Conservation (phyloP, 2,329 filamentous ascomycete species). For the Huntiella moniliformis region DNA sequence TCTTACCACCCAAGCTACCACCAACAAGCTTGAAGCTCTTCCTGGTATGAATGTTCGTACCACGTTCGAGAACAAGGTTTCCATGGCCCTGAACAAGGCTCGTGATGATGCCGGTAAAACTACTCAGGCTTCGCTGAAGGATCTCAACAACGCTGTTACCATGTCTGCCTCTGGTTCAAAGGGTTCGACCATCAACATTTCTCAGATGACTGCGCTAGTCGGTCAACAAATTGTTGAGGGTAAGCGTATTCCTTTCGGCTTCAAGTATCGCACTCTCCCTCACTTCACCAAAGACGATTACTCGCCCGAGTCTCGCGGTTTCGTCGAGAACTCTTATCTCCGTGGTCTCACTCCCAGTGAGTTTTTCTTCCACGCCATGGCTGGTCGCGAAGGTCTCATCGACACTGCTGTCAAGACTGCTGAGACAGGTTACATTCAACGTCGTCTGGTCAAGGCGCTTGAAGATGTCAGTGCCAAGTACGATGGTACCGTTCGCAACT, state of each 20-base stretch:
- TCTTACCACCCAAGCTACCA: slow-evolving; percentile 61
- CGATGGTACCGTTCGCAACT: slow-evolving; percentile 93
- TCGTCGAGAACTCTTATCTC: slow-evolving; percentile 96
- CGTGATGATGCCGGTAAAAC: slow-evolving; percentile 91
- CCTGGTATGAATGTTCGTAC: slow-evolving; percentile 98
- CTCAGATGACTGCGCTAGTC: slow-evolving; percentile 96
- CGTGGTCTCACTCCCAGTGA: slow-evolving; percentile 87
- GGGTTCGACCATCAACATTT: slow-evolving; percentile 97
- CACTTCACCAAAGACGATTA: slow-evolving; percentile 99
- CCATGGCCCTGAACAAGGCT: slow-evolving; percentile 79
- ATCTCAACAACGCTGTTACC: slow-evolving; percentile 87
- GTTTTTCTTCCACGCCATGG: slow-evolving; percentile 99
- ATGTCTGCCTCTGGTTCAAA: slow-evolving; percentile 97
- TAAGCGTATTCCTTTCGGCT: slow-evolving; percentile 96
- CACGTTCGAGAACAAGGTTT: slow-evolving; percentile 95
- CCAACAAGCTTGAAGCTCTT: slow-evolving; percentile 73
- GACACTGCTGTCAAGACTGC: slow-evolving; percentile 99
- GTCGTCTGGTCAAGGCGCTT: slow-evolving; percentile 90
- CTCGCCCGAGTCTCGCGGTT: slow-evolving; percentile 87
- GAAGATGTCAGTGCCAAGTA: slow-evolving; percentile 97
- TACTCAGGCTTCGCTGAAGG: slow-evolving; percentile 81
- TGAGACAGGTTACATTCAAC: slow-evolving; percentile 97
- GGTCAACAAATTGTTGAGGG: slow-evolving; percentile 97
- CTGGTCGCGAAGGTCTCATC: slow-evolving; percentile 97
- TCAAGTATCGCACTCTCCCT: slow-evolving; percentile 91